Evolutionary conservation across 2,329 filamentous ascomycete species (phyloP), one percentile per base, ranked within the genome.

Genomic region (Stagonosporopsis chrysanthemi): DNA sequence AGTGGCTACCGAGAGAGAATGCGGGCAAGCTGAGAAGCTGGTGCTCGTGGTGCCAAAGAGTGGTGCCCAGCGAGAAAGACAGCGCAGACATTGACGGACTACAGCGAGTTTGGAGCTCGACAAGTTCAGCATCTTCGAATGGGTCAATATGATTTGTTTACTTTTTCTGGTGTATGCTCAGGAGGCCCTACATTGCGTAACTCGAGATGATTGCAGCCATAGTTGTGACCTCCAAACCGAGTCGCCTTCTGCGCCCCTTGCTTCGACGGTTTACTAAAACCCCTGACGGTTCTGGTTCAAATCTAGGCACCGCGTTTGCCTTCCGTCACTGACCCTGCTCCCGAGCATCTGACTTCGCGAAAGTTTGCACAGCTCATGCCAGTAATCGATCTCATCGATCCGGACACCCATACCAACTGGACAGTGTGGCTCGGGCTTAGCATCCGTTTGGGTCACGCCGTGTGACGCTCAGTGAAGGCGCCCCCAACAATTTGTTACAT

Each of bases 11-110:
- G 15, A 80, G 89, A 23, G 94, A 98, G 76, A 83, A 88, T 51
- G 81, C 81, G 14, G 90, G 91, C 0, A 76, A 78, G 45, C 82
- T 87, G 54, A 84, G 93, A 59, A 92, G 90, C 72, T 97, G 92
- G 91, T 98, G 93, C 75, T 91, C 90, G 0, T 97, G 94, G 93
- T 98, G 94, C 75, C 86, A 83, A 75, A 83, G 92, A 59, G 88
- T 92, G 3, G 86, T 96, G 49, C 88, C 88, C 0, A 83, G 87
- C 12, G 77, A 76, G 48, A 77, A 77, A 56, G 84, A 86, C 33
- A 52, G 48, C 36, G 24, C 22, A 28, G 54, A 52, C 23, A 22
- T 48, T 17, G 22, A 52, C 29, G 54, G 31, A 31, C n/a, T 57
- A 26, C 31, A 57, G 6, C 47, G 54, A 26, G 48, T 57, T 2